These are phyloP conservation scores for Piper longum DNA, from an alignment of 164 flowering plant genomes.

Conservation along the genomic window DNA sequence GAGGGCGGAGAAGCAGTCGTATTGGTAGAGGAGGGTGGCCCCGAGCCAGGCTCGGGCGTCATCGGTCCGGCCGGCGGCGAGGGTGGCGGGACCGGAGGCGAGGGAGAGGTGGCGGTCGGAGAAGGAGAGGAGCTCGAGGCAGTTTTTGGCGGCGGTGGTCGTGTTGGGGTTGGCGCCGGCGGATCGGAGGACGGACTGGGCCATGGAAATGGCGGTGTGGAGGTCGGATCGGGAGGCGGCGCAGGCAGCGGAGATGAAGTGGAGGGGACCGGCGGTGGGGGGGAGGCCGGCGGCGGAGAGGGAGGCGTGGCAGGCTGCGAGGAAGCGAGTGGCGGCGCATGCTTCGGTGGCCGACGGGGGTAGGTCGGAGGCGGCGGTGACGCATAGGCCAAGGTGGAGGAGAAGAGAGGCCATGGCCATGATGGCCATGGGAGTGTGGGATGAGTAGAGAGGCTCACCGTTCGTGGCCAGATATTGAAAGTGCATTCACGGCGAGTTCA, in stretches of 20 bases:
- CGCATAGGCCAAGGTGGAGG: slow-evolving; percentile 18
- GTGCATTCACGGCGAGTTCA: no score
- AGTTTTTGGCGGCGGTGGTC: slow-evolving; percentile 40
- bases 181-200: slow-evolving; percentile 25
- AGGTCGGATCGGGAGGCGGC: slow-evolving; percentile 30
- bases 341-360: slow-evolving; percentile 24
- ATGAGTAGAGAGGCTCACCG: no score
- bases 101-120: slow-evolving; percentile 28
- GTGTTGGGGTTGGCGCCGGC: slow-evolving; percentile 37
- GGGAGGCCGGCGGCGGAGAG: slow-evolving; percentile 19
- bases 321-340: slow-evolving; percentile 58
- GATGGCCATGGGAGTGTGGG: background rate
- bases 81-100: slow-evolving; percentile 11
- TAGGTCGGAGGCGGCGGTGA: slow-evolving; percentile 3
- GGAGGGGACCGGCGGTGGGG: slow-evolving; percentile 20
- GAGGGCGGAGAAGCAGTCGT: slow-evolving; percentile 59
- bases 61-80: slow-evolving; percentile 28
- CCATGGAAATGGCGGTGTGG: slow-evolving; percentile 38
- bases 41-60: slow-evolving; percentile 71
- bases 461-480: no score
- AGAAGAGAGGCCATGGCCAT: slow-evolving; percentile 7
- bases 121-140: slow-evolving; percentile 34
- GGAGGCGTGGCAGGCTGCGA: slow-evolving; percentile 29
- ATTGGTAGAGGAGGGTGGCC: slow-evolving; percentile 50
- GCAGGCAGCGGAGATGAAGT: slow-evolving; percentile 38